Percentiles rank a stretch among this genome's conserved stretches.
Evolutionary conservation across 768 basidiomycete species (phyloP).

Genomic region (Hygrophoropsis aurantiaca): DNA sequence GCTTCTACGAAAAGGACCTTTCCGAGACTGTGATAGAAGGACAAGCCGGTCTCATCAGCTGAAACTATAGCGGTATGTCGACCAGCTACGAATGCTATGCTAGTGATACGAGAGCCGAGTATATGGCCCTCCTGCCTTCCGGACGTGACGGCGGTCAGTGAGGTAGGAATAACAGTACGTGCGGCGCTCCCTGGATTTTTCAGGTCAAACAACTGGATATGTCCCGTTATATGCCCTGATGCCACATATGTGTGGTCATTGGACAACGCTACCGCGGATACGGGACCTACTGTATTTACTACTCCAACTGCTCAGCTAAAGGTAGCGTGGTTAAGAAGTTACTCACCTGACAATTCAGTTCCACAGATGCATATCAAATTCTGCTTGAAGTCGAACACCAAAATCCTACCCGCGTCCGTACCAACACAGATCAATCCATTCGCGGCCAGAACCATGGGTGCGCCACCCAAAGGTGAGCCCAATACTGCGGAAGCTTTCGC

Average conservation of each 20-base stretch:
- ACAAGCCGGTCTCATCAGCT: conserved; percentile 86
- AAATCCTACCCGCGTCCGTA: conserved; percentile 72
- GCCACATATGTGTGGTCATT: conserved; percentile 93
- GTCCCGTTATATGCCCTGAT: conserved; percentile 80
- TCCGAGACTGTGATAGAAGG: conserved; percentile 93
- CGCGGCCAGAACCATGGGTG: conserved; percentile 79
- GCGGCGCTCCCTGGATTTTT: conserved; percentile 66
- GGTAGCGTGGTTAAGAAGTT: conserved; percentile 1
- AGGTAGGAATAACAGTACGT: conserved; percentile 69
- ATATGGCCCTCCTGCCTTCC: conserved; percentile 88
- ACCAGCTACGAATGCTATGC: conserved; percentile 83
- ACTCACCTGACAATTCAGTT: conserved; percentile 59
- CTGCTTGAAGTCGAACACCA: conserved; percentile 91
- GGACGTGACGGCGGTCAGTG: conserved; percentile 63
- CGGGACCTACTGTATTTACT: conserved; percentile 68
- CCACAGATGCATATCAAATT: conserved; percentile 79
- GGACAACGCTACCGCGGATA: conserved; percentile 88
- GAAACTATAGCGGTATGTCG: conserved; percentile 92
- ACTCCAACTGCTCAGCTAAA: conserved; percentile 14
- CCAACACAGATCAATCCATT: conserved; percentile 91
- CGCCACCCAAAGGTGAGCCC: conserved; percentile 56
- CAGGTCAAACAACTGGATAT: conserved; percentile 85
- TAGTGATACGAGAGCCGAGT: conserved; percentile 73
- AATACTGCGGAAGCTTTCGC: conserved; percentile 64
- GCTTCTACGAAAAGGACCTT: conserved; percentile 95